Evolutionary conservation across 2,329 filamentous ascomycete species (phyloP), one percentile per base, ranked within the genome.

Genomic region (Colletotrichum lentis): DNA sequence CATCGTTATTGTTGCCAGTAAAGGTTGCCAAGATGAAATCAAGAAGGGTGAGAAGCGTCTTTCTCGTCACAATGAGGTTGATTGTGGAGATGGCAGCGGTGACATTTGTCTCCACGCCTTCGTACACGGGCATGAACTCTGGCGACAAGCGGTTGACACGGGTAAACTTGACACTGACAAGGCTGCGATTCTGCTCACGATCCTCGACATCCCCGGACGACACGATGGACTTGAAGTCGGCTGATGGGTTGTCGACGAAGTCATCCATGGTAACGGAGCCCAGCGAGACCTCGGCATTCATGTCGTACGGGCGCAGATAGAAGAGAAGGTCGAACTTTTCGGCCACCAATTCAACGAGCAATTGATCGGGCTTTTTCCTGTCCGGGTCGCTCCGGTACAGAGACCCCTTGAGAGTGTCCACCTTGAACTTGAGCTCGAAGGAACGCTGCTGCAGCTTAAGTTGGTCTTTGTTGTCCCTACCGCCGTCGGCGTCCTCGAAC

Each of bases 141-240:
- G 96, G 96, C 2, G 96, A 98, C 58, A 93, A 88, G 39, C 88
- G 90, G 74, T 96, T 97, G 67, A 98, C 93, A 76, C 91, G 93
- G 69, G 93, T 86, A 74, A 97, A 97, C 74, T 95, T 97, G 73
- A 99, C 86, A 59, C 90, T 89, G 72, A 99, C 92, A 14, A 99
- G 86, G 73, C 96, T 93, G 68, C 92, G 88, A 69, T 92, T 89
- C 67, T 91, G 88, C 53, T 90, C 86, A 31, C 91, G 89, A 74
- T 97, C 95, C 50, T 90, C 87, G 7, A 81, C 79, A 56, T 90
- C 88, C 0, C 87, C 88, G 1, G 96, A 97, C 0, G 94, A 97
- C n/a, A 99, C 88, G 58, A 99, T 96, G 31, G 95, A 95, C 79
- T 96, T 97, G 83, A 99, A 99, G 74, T 98, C 95, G 8, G 91